Base-by-base conservation (phyloP, 495 filamentous ascomycete genomes). In the Talaromyces borbonicus region DNA sequence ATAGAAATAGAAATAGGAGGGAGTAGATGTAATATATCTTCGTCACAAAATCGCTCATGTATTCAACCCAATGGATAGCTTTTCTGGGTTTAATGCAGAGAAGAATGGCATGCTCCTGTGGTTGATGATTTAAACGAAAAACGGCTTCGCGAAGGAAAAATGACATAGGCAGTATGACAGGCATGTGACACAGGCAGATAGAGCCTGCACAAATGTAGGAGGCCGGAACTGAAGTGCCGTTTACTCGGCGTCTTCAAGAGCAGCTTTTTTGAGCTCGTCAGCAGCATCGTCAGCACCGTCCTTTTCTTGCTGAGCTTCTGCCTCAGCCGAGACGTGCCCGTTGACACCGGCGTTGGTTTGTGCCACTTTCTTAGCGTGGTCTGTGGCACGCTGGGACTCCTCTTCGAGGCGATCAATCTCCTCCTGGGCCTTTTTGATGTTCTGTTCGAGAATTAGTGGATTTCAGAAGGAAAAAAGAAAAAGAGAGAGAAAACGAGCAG, bases 381-480 rank as follows among this genome's bases (percentile, higher is more conserved):
- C 53, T 46, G 59, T 68, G 48, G 60, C 50, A 22, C 60, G 57
- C 60, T 62, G 42, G 51, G 58, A 50, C 57, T 67, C 63, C 63
- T 57, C 71, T 56, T 84, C 80, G 19, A 84, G 70, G 38, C 71
- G 71, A 46, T 76, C 72, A 52, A 84, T 84, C 51, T 83, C 80
- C 47, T 79, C 79, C 59, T 82, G 65, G 41, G 79, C 80, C 54
- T 79, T 80, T 49, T 77, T 75, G 59, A 87, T 81, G 61, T 87
- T 87, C 83, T 87, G 56, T 49, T 48, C 3, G 15, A 16, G 48
- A 43, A 33, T 65, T 50, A 55, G 49, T 20, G 30, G 23, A 3
- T 36, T 26, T 24, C 26, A 4, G 18, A 5, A 45, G 47, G 7
- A 23, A 2, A 23, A 4, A 33, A 45, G 8, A 23, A 9, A 27